These are phyloP conservation scores for Suhomyces kilbournensis DNA, from an alignment of 805 yeast genomes.

Conservation along the genomic window DNA sequence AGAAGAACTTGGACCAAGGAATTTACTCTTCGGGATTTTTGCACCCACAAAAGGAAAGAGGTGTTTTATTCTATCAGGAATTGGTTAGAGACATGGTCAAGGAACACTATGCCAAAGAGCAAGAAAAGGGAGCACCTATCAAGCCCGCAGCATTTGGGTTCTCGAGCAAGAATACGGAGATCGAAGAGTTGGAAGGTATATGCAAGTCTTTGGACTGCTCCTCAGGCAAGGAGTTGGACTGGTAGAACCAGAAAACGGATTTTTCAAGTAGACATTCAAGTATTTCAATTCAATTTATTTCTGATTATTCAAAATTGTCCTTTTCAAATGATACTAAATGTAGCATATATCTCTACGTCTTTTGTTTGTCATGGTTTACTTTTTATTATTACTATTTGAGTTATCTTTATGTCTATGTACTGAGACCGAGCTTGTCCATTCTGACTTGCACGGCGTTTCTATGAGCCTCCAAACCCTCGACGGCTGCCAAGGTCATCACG, in stretches of 20 bases:
- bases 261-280: no score
- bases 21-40: slow-evolving; percentile 56
- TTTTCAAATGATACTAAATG: no score
- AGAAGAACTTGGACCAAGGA: slow-evolving; percentile 60
- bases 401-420: background rate
- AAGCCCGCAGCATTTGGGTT: slow-evolving; percentile 52
- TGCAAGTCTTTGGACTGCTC: slow-evolving; percentile 52
- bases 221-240: slow-evolving; percentile 7
- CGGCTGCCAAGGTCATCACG: slow-evolving; percentile 91
- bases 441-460: slow-evolving; percentile 95
- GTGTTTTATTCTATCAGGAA: slow-evolving; percentile 56
- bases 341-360: no score
- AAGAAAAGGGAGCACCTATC: slow-evolving; percentile 42
- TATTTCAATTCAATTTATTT: no score
- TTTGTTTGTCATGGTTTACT: background rate
- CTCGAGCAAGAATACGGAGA: slow-evolving; percentile 37
- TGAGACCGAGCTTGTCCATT: slow-evolving; percentile 73
- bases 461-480: slow-evolving; percentile 97
- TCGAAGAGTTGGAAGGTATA: slow-evolving; percentile 46
- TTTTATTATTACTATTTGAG: background rate
- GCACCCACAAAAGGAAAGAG: slow-evolving; percentile 58
- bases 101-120: slow-evolving; percentile 47
- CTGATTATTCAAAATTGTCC: no score
- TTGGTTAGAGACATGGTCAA: slow-evolving; percentile 58
- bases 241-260: slow-evolving; percentile 2